Evolutionary conservation across 805 yeast genomes (phyloP).

Genomic region (Barnettozyma vustinii): DNA sequence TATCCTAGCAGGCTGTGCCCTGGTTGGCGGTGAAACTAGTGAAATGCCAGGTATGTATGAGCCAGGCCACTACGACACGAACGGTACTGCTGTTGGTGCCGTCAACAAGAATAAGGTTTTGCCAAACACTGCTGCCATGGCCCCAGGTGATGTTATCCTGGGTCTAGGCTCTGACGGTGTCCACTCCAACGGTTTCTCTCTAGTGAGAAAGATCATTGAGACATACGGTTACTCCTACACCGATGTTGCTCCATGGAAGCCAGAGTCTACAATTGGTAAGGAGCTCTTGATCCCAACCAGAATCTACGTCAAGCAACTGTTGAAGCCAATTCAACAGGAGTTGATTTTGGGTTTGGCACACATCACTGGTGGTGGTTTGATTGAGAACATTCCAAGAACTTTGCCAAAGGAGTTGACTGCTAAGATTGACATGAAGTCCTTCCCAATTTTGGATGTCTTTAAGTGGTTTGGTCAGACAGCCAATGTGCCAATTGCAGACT

Average conservation of each 20-base stretch:
- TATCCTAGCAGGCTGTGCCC: slow-evolving; percentile 90
- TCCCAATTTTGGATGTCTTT: slow-evolving; percentile 88
- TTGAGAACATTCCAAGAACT: slow-evolving; percentile 95
- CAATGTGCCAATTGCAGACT: slow-evolving; percentile 78
- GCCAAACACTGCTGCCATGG: slow-evolving; percentile 67
- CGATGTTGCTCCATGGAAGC: slow-evolving; percentile 82
- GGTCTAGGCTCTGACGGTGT: slow-evolving; percentile 91
- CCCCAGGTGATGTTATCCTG: slow-evolving; percentile 71
- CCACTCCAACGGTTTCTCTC: slow-evolving; percentile 95
- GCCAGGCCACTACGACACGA: slow-evolving; percentile 93
- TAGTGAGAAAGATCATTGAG: slow-evolving; percentile 88
- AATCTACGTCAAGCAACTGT: slow-evolving; percentile 87
- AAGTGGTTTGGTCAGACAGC: slow-evolving; percentile 93
- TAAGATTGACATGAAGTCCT: slow-evolving; percentile 64
- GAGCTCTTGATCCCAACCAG: slow-evolving; percentile 85
- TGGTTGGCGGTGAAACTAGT: slow-evolving; percentile 98
- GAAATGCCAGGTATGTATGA: slow-evolving; percentile 99
- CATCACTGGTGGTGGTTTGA: slow-evolving; percentile 97
- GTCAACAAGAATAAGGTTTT: slow-evolving; percentile 69
- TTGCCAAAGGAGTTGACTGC: slow-evolving; percentile 80
- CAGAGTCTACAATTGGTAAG: slow-evolving; percentile 69
- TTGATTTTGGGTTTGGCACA: slow-evolving; percentile 86
- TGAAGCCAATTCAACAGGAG: slow-evolving; percentile 64
- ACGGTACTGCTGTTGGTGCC: slow-evolving; percentile 98
- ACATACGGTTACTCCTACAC: slow-evolving; percentile 64